phyloP scores from a whole-genome alignment of 257 asterid species.

The Cruciata laevipes region DNA sequence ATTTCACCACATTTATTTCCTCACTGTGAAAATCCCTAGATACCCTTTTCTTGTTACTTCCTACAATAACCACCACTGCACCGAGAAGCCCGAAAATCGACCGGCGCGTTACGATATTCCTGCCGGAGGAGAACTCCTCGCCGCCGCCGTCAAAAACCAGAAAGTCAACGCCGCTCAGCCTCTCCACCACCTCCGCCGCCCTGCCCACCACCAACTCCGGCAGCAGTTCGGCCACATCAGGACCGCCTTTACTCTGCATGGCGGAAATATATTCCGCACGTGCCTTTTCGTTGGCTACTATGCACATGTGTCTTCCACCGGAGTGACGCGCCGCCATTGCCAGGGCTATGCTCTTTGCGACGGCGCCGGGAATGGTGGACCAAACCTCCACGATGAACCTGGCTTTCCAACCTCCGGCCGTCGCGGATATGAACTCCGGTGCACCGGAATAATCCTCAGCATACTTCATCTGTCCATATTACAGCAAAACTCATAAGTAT shows the following conservation, averaged over 20 bases:
- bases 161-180: slow-evolving; percentile 25
- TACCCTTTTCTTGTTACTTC: neutral
- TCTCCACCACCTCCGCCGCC: slow-evolving; percentile 22
- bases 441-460: slow-evolving; percentile 19
- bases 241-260: slow-evolving; percentile 12
- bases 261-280: slow-evolving; percentile 19
- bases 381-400: slow-evolving; percentile 32
- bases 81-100: slow-evolving; percentile 28
- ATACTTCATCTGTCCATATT: slow-evolving; percentile 10
- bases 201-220: slow-evolving; percentile 34
- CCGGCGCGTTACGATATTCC: slow-evolving; percentile 9
- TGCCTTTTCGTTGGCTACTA: slow-evolving; percentile 22
- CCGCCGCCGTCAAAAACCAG: slow-evolving; percentile 23
- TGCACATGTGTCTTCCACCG: slow-evolving; percentile 30
- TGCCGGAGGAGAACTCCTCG: slow-evolving; percentile 13
- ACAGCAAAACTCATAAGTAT: neutral
- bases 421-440: slow-evolving; percentile 30
- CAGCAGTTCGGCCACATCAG: neutral
- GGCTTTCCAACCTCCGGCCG: slow-evolving; percentile 38
- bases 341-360: slow-evolving; percentile 23
- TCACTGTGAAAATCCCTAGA: neutral
- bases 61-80: slow-evolving; percentile 21
- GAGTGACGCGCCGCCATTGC: slow-evolving; percentile 23
- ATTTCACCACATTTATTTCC: slow-evolving; percentile 18
- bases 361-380: slow-evolving; percentile 7